phyloP scores from a whole-genome alignment of 2,329 filamentous ascomycete species.

The Neophaeococcomyces mojaviensis region DNA sequence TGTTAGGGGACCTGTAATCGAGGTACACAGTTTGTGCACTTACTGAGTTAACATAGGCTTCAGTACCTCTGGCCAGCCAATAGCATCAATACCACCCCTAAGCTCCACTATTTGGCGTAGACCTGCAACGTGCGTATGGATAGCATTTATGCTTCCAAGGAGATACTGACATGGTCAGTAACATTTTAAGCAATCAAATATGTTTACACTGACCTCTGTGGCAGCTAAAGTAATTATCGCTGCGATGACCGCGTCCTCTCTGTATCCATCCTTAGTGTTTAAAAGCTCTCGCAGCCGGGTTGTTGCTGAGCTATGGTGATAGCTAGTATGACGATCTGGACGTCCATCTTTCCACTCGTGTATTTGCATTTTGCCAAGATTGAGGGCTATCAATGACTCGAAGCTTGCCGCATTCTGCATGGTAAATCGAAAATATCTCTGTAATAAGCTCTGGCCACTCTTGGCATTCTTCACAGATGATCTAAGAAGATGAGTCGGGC shows the following conservation, averaged over 20 bases:
- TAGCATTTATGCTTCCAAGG: slow-evolving; percentile 8
- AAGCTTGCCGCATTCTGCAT: too few species aligned
- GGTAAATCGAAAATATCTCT: too few species aligned
- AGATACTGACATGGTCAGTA: slow-evolving; percentile 9
- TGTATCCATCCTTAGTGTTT: neutral
- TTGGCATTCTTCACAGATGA: too few species aligned
- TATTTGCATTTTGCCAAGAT: neutral
- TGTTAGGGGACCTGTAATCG: neutral
- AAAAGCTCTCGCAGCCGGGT: neutral
- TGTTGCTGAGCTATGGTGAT: neutral
- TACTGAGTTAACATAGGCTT: slow-evolving; percentile 10
- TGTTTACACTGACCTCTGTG: neutral
- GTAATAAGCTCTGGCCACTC: too few species aligned
- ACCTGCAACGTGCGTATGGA: slow-evolving; percentile 9
- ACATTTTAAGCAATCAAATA: slow-evolving; percentile 2
- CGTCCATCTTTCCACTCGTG: neutral
- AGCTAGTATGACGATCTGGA: neutral
- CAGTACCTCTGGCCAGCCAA: slow-evolving; percentile 10
- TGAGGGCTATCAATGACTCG: neutral
- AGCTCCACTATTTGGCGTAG: slow-evolving; percentile 9
- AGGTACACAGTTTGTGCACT: neutral
- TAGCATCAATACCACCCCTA: slow-evolving; percentile 9
- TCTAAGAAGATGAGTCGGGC: too few species aligned
- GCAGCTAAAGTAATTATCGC: neutral
- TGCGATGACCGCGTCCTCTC: neutral